Conservation (phyloP, 495 filamentous ascomycete genomes). For the Penicillium cosmopolitanum region DNA sequence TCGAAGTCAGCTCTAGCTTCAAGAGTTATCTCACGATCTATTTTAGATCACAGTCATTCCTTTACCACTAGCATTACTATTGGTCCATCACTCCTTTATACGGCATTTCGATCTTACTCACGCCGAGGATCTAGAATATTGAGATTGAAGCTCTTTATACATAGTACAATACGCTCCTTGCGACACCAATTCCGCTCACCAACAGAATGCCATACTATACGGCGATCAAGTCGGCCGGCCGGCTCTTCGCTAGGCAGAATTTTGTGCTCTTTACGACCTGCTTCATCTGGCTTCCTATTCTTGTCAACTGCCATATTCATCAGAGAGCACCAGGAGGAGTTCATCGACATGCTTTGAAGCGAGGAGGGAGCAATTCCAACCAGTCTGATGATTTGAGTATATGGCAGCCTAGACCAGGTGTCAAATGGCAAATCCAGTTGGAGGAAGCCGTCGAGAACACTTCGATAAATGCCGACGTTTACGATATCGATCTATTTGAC, state of each 20-base stretch:
- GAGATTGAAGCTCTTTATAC: no score
- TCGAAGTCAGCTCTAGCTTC: not conserved
- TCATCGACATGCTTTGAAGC: not conserved
- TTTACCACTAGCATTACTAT: not conserved
- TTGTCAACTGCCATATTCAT: no score
- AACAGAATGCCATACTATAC: no score
- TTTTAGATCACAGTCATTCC: not conserved
- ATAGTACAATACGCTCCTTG: no score
- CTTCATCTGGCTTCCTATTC: not conserved
- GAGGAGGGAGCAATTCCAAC: not conserved
- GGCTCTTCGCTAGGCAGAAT: not conserved
- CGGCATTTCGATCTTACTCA: no score
- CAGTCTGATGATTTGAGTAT: not conserved
- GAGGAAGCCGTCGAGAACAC: slow-evolving; percentile 13
- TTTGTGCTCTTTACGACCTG: not conserved
- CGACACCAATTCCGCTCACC: no score
- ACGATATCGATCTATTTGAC: slow-evolving; percentile 19
- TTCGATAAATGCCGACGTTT: slow-evolving; percentile 12
- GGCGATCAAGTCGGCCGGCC: not conserved
- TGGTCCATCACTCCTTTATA: no score
- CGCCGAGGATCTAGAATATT: no score
- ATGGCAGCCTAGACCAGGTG: slow-evolving; percentile 15
- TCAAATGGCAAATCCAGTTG: slow-evolving; percentile 23
- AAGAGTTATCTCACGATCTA: no score
- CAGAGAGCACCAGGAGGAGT: no score